Conservation (phyloP, 148 eudicot species). For the Rhododendron griersonianum region DNA sequence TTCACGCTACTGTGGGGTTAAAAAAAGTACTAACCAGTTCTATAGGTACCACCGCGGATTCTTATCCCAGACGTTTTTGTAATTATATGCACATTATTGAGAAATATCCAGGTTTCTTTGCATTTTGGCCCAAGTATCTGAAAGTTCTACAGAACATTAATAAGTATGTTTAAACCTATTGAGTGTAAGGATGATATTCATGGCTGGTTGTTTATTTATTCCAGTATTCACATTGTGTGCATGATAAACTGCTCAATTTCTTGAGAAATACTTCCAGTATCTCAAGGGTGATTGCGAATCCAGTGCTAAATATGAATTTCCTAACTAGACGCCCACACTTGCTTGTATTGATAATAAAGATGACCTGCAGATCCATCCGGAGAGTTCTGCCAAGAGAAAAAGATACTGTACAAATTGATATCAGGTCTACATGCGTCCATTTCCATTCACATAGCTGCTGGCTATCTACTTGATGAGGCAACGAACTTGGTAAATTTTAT, state of each 20-base stretch:
- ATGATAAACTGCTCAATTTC: not conserved
- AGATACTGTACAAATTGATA: constrained; percentile 71
- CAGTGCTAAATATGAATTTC: not conserved
- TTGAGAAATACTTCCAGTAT: not conserved
- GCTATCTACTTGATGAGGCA: constrained; percentile 72
- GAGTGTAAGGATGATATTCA: not conserved
- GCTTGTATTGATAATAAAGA: not conserved
- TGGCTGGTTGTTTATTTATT: not conserved
- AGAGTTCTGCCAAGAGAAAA: constrained; percentile 79
- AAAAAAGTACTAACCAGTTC: not conserved
- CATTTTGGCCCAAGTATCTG: not conserved
- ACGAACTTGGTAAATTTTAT: constrained; percentile 38
- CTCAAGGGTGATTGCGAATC: not conserved
- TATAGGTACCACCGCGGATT: not conserved
- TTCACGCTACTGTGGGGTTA: not conserved
- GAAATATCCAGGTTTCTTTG: not conserved
- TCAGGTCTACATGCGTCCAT: constrained; percentile 87
- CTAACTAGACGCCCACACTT: not conserved
- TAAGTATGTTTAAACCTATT: not conserved
- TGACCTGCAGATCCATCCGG: constrained; percentile 55
- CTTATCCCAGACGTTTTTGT: not conserved
- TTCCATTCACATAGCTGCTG: constrained; percentile 78
- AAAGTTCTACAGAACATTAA: not conserved
- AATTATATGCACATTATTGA: not conserved
- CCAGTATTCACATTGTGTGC: not conserved